These are phyloP conservation scores for Russula abietina DNA, from an alignment of 768 basidiomycete species.

Conservation along the genomic window DNA sequence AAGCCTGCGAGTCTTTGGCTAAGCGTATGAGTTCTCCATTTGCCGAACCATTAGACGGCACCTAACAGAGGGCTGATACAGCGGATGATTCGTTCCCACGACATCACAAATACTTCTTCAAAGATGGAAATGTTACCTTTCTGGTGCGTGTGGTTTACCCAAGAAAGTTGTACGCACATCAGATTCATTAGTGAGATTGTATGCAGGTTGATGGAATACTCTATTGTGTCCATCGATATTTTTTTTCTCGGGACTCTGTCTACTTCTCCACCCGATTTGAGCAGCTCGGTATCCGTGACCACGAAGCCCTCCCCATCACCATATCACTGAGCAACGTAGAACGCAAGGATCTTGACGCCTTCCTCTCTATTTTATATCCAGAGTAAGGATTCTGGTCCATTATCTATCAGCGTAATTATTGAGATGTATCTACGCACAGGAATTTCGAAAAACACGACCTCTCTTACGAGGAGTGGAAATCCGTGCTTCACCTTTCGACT, in stretches of 20 bases:
- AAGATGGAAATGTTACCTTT: slow-evolving; percentile 20
- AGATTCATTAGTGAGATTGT: no score
- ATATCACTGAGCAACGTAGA: slow-evolving; percentile 1
- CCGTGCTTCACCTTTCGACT: slow-evolving; percentile 27
- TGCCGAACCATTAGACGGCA: not conserved
- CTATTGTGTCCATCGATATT: slow-evolving; percentile 18
- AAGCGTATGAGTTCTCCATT: no score
- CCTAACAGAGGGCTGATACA: not conserved
- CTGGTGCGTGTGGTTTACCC: slow-evolving; percentile 3
- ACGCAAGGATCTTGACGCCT: slow-evolving; percentile 7
- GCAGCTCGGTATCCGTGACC: not conserved
- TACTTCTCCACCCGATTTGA: slow-evolving; percentile 1
- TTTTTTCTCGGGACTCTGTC: slow-evolving; percentile 15
- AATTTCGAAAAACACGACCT: slow-evolving; percentile 1
- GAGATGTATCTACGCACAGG: not conserved
- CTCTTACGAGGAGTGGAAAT: slow-evolving; percentile 24
- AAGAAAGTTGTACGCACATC: no score
- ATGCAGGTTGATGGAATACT: not conserved
- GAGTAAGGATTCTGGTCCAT: not conserved
- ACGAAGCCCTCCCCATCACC: not conserved
- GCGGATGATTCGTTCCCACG: not conserved
- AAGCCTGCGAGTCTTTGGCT: no score
- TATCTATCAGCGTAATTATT: not conserved
- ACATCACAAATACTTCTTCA: slow-evolving; percentile 18
- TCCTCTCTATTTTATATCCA: slow-evolving; percentile 15